Conservation (phyloP, 257 asterid species). For the Solanum raphanifolium region DNA sequence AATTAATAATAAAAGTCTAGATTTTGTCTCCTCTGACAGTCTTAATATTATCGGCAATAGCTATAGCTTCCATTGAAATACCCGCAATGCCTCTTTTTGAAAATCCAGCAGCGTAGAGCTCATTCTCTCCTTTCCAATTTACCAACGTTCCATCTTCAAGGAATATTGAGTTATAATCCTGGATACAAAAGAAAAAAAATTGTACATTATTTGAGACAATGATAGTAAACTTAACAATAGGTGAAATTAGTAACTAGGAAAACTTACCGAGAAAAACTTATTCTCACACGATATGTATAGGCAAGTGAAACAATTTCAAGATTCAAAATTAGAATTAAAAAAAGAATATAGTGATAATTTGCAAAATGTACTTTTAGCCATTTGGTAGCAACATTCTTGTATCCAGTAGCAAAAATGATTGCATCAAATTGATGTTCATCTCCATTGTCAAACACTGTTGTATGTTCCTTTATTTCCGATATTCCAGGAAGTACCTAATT, state of each 20-base stretch:
- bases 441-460: conserved; percentile 21
- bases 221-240: too few species aligned
- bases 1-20: background rate
- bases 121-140: background rate
- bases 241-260: too few species aligned
- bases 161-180: background rate
- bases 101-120: background rate
- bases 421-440: conserved; percentile 13
- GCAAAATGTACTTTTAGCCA: conserved; percentile 27
- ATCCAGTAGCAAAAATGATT: conserved; percentile 49
- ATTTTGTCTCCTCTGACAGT: background rate
- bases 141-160: background rate
- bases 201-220: background rate
- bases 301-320: background rate
- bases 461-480: conserved; percentile 2
- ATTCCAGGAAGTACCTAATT: conserved; percentile 35
- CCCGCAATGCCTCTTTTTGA: background rate
- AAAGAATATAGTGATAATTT: background rate
- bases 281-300: background rate
- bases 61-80: background rate
- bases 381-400: conserved; percentile 26
- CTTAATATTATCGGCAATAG: background rate
- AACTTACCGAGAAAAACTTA: background rate
- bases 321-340: background rate
- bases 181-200: background rate